Evolutionary conservation across 2,329 filamentous ascomycete genomes (phyloP).

Genomic region (Dactylellina leptospora): DNA sequence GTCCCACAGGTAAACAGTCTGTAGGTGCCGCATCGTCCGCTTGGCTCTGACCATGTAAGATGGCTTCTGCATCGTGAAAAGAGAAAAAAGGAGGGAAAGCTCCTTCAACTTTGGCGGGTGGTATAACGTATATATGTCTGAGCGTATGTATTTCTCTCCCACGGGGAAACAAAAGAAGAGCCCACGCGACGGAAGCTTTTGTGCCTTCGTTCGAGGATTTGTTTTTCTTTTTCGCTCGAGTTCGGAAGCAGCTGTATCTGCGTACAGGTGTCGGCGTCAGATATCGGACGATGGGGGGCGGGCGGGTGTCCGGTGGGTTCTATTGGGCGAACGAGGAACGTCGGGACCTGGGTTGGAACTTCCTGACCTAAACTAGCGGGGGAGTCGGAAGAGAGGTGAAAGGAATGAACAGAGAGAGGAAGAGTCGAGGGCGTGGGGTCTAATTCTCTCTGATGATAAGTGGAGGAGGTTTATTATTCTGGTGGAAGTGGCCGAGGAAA

Average conservation of each 20-base stretch:
- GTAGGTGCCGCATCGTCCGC: conserved; percentile 52
- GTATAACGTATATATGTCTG: conserved; percentile 15
- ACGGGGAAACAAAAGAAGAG: neutral
- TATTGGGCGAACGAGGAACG: conserved; percentile 27
- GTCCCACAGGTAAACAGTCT: conserved; percentile 53
- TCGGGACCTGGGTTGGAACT: conserved; percentile 31
- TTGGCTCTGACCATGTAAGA: conserved; percentile 38
- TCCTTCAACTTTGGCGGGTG: conserved; percentile 19
- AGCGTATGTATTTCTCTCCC: neutral
- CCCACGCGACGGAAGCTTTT: conserved; percentile 29
- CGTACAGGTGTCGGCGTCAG: conserved; percentile 20
- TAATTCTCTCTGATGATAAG: conserved; percentile 31
- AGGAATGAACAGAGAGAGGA: neutral
- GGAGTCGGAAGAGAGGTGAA: conserved; percentile 7
- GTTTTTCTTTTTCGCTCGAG: neutral
- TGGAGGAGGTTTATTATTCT: neutral
- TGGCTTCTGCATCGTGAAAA: conserved; percentile 38
- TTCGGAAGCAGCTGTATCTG: conserved; percentile 22
- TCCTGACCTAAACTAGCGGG: conserved; percentile 40
- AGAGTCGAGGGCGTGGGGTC: conserved; percentile 8
- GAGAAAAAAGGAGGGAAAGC: conserved; percentile 13
- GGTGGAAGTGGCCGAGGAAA: neutral
- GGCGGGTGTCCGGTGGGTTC: conserved; percentile 10
- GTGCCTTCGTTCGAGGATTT: conserved; percentile 1
- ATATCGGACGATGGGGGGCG: conserved; percentile 29